Evolutionary conservation across 2,329 filamentous ascomycete genomes (phyloP).

Genomic region (Biscogniauxia mediterranea): DNA sequence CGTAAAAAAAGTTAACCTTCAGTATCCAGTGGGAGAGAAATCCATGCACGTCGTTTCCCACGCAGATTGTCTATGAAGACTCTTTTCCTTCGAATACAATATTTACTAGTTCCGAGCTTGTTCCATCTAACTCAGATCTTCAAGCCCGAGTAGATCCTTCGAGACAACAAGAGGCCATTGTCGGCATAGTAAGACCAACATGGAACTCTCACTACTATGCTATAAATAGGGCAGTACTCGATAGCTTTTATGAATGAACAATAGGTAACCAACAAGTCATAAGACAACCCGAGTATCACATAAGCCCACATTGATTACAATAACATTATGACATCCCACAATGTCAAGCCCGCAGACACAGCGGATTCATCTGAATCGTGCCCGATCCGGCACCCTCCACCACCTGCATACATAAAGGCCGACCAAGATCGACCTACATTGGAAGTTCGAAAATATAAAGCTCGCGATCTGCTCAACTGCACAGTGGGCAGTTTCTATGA

Average conservation of each 20-base stretch:
- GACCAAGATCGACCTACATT: constrained; percentile 1
- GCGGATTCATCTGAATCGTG: neutral
- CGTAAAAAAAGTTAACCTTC: too few species aligned
- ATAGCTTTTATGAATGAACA: neutral
- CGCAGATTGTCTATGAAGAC: too few species aligned
- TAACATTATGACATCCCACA: neutral
- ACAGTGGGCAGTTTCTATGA: constrained; percentile 10
- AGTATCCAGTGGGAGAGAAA: too few species aligned
- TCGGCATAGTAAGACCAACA: neutral
- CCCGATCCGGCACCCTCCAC: neutral
- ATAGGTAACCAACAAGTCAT: neutral
- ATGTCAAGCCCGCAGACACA: neutral
- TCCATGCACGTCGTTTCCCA: too few species aligned
- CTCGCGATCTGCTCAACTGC: constrained; percentile 6
- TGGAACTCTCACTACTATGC: neutral
- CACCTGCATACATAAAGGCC: constrained; percentile 1
- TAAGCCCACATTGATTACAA: neutral
- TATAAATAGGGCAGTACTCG: neutral
- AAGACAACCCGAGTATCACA: neutral
- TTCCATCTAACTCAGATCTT: too few species aligned
- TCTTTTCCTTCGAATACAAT: too few species aligned
- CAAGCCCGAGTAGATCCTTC: neutral
- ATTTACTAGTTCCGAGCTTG: too few species aligned
- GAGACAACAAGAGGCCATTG: neutral
- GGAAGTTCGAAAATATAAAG: constrained; percentile 1